These are phyloP conservation scores for Euphorbia corollata DNA, from an alignment of 441 rosid species.

Conservation along the genomic window DNA sequence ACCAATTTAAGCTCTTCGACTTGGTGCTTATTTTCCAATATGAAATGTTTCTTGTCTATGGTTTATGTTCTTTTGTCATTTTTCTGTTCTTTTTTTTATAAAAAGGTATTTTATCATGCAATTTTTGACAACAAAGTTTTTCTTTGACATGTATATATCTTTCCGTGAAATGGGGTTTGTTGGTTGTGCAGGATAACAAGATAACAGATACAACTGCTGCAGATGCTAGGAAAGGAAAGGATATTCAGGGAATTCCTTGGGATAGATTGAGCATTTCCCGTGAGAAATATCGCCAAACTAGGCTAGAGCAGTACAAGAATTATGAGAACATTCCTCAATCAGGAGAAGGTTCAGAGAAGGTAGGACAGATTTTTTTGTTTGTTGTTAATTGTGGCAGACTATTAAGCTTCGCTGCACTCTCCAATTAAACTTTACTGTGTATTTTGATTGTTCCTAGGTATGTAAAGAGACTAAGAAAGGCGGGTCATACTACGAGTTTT, in stretches of 20 bases:
- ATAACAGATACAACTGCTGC: conserved; percentile 63
- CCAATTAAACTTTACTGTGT: not conserved
- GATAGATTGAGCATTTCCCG: conserved; percentile 77
- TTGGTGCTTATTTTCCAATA: not conserved
- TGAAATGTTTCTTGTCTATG: not conserved
- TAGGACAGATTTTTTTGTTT: conserved; percentile 13
- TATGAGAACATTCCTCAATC: conserved; percentile 72
- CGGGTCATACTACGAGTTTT: conserved; percentile 34
- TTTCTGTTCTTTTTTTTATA: not conserved
- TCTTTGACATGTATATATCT: conserved; percentile 1
- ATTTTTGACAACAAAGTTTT: not conserved
- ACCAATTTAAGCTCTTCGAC: too few species aligned
- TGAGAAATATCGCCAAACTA: conserved; percentile 69
- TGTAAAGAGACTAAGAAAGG: conserved; percentile 36
- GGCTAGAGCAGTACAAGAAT: conserved; percentile 82
- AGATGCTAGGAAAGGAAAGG: conserved; percentile 78
- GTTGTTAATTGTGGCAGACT: not conserved
- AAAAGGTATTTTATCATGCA: not conserved
- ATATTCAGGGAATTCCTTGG: conserved; percentile 95
- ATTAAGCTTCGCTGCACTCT: not conserved
- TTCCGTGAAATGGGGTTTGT: not conserved
- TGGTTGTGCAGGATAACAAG: conserved; percentile 41
- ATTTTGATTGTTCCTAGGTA: conserved; percentile 20
- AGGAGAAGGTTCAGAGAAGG: conserved; percentile 63
- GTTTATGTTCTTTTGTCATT: not conserved